Conservation (phyloP, 2,329 filamentous ascomycete species). For the Cladosporium sp. region DNA sequence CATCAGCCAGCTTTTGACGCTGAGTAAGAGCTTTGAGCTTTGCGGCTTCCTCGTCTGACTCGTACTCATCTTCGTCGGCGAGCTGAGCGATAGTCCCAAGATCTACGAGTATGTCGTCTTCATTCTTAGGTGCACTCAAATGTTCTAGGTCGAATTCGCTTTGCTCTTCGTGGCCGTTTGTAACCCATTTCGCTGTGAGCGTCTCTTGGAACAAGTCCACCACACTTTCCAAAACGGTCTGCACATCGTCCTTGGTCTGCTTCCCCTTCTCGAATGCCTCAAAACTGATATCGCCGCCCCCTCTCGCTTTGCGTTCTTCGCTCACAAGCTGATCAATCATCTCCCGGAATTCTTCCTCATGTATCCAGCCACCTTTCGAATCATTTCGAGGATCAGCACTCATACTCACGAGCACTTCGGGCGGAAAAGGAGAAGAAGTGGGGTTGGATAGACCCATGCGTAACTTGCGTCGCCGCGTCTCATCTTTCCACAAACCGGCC, state of each 20-base stretch:
- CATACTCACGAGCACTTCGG: slow-evolving; percentile 81
- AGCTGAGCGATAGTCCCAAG: slow-evolving; percentile 55
- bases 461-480: slow-evolving; percentile 72
- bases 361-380: slow-evolving; percentile 79
- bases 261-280: slow-evolving; percentile 59
- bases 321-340: slow-evolving; percentile 60
- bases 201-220: slow-evolving; percentile 73
- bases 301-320: slow-evolving; percentile 55
- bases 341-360: slow-evolving; percentile 76
- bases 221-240: slow-evolving; percentile 76
- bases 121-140: slow-evolving; percentile 14
- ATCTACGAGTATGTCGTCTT: slow-evolving; percentile 55
- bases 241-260: slow-evolving; percentile 54
- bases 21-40: slow-evolving; percentile 32
- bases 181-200: not conserved
- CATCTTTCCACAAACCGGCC: slow-evolving; percentile 88
- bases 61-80: slow-evolving; percentile 39
- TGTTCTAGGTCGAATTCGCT: slow-evolving; percentile 13
- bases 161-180: slow-evolving; percentile 7
- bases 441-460: slow-evolving; percentile 62
- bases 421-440: slow-evolving; percentile 71
- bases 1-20: slow-evolving; percentile 21
- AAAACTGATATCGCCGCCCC: slow-evolving; percentile 51
- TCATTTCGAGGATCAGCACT: slow-evolving; percentile 74
- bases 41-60: slow-evolving; percentile 40